These are phyloP conservation scores for Haberlea rhodopensis DNA, from an alignment of 257 asterid genomes.

Conservation along the genomic window DNA sequence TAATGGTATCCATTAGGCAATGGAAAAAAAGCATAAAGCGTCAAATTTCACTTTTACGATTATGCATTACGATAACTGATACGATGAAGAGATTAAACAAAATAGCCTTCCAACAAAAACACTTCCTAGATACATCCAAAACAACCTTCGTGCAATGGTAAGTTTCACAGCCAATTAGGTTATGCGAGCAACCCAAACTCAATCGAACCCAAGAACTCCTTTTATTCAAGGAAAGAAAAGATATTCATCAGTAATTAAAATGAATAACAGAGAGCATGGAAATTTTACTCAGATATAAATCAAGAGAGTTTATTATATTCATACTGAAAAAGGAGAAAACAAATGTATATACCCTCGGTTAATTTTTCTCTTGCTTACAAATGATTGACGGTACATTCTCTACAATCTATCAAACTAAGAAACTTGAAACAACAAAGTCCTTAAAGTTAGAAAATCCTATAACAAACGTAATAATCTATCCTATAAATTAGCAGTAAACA, in stretches of 20 bases:
- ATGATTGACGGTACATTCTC: too few species aligned
- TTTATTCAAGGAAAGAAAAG: neutral
- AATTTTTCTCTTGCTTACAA: too few species aligned
- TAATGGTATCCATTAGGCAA: slow-evolving; percentile 10
- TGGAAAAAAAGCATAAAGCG: slow-evolving; percentile 14
- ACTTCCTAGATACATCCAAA: neutral
- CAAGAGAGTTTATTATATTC: too few species aligned
- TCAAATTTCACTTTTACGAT: slow-evolving; percentile 4
- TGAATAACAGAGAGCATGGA: neutral
- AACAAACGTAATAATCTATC: too few species aligned
- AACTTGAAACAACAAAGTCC: too few species aligned
- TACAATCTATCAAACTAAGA: too few species aligned
- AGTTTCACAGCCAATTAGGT: neutral
- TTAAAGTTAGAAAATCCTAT: too few species aligned
- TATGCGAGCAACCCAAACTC: neutral
- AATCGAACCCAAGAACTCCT: neutral
- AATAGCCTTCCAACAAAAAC: slow-evolving; percentile 5
- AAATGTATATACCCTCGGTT: too few species aligned
- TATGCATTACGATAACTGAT: neutral
- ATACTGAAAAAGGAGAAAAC: too few species aligned
- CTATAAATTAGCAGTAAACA: too few species aligned
- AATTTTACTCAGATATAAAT: too few species aligned
- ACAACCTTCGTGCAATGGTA: neutral
- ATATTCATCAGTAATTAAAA: neutral
- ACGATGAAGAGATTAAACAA: slow-evolving; percentile 17